These are phyloP conservation scores for Malassezia japonica DNA, from an alignment of 1,284 basidiomycete species.

Conservation along the genomic window DNA sequence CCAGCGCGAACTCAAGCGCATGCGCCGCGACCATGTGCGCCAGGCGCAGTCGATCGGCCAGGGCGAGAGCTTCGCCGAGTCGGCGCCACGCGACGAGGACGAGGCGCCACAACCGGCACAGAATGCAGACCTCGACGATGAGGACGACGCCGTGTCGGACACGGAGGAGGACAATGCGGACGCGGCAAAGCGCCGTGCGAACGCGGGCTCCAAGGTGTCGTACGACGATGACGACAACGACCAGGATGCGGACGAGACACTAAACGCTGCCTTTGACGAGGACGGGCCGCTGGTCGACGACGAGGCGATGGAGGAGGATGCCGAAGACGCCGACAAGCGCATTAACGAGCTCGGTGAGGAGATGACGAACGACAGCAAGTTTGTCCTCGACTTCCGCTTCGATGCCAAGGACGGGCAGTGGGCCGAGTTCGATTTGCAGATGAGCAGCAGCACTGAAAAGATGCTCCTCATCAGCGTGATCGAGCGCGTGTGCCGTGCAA, in stretches of 20 bases:
- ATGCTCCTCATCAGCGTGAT: conserved; percentile 47
- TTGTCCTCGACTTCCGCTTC: conserved; percentile 63
- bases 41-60: conserved; percentile 72
- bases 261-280: conserved; percentile 62
- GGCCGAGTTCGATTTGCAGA: conserved; percentile 43
- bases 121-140: conserved; percentile 28
- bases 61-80: conserved; percentile 55
- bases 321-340: conserved; percentile 31
- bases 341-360: conserved; percentile 50
- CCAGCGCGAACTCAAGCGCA: conserved; percentile 71
- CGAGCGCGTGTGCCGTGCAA: conserved; percentile 39
- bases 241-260: conserved; percentile 35
- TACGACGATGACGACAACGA: conserved; percentile 55
- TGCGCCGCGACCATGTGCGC: conserved; percentile 67
- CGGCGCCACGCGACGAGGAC: conserved; percentile 47
- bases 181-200: conserved; percentile 56
- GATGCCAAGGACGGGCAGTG: conserved; percentile 54
- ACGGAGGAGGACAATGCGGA: conserved; percentile 66
- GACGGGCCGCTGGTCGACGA: conserved; percentile 20
- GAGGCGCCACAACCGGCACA: conserved; percentile 4
- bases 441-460: conserved; percentile 38
- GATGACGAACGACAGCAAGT: conserved; percentile 54
- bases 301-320: conserved; percentile 25
- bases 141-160: conserved; percentile 31
- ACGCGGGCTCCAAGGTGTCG: conserved; percentile 61